phyloP scores from a whole-genome alignment of 148 eudicot species.

The Suaeda aralocaspica region DNA sequence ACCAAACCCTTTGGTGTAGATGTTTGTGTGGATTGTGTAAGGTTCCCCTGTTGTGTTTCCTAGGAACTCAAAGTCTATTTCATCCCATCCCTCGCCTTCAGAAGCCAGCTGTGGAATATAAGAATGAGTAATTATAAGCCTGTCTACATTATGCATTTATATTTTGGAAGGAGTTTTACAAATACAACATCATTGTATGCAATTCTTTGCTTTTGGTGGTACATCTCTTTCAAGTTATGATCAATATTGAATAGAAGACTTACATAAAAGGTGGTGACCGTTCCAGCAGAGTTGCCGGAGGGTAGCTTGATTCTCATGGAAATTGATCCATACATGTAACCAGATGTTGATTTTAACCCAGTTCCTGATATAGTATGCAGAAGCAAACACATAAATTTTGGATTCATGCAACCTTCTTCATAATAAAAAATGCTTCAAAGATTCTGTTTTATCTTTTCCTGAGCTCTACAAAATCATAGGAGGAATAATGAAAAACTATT shows the following conservation, averaged over 20 bases:
- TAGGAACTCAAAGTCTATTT: constrained; percentile 87
- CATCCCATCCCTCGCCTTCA: constrained; percentile 46
- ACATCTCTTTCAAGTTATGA: background rate
- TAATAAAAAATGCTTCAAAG: no score
- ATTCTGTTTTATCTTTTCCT: no score
- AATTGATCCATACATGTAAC: constrained; percentile 60
- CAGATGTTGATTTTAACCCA: constrained; percentile 43
- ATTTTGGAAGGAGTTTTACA: background rate
- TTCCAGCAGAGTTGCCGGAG: constrained; percentile 66
- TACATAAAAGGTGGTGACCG: constrained; percentile 75
- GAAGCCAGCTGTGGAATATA: constrained; percentile 48
- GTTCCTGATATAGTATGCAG: constrained; percentile 39
- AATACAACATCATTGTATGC: background rate
- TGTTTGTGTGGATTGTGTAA: constrained; percentile 68
- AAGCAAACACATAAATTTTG: background rate
- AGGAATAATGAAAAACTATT: background rate
- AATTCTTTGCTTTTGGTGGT: background rate
- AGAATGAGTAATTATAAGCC: background rate
- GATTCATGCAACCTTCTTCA: background rate
- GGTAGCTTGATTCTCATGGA: constrained; percentile 55
- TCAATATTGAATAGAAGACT: constrained; percentile 26
- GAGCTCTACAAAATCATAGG: no score
- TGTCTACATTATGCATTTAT: background rate
- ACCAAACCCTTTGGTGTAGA: constrained; percentile 55
- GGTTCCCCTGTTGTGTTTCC: constrained; percentile 63